These are phyloP conservation scores for Eimeria praecox DNA, from an alignment of 169 alveolate species.

Conservation along the genomic window DNA sequence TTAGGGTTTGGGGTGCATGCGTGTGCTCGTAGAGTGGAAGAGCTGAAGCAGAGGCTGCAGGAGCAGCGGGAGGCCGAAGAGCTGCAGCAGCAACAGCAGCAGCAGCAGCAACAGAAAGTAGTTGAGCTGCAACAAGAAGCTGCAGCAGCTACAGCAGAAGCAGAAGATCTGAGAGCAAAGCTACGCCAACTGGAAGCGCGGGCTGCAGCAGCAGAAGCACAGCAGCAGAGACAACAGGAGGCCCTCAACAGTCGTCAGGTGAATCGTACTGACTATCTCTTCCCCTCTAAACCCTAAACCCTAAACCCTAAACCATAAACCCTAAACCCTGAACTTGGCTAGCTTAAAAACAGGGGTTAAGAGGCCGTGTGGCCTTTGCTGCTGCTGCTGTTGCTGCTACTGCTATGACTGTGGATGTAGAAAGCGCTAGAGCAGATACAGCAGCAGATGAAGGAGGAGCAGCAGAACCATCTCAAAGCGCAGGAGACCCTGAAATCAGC, in stretches of 20 bases:
- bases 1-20: background rate
- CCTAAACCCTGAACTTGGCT: background rate
- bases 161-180: conserved; percentile 20
- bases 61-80: conserved; percentile 65
- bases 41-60: conserved; percentile 39
- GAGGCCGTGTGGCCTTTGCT: background rate
- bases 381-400: background rate
- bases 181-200: conserved; percentile 24
- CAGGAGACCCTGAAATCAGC: background rate
- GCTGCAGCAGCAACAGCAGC: conserved; percentile 57
- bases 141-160: conserved; percentile 30
- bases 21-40: background rate
- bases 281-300: conserved; percentile 9
- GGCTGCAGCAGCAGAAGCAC: conserved; percentile 69
- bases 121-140: conserved; percentile 56
- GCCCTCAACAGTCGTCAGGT: conserved; percentile 43
- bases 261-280: background rate
- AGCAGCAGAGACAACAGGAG: conserved; percentile 22
- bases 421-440: conserved; percentile 24
- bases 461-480: conserved; percentile 30
- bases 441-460: conserved; percentile 40
- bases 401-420: conserved; percentile 21
- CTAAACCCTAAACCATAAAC: background rate
- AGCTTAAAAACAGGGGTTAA: background rate
- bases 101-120: conserved; percentile 33